These are phyloP conservation scores for Saccharomyces paradoxus DNA, from an alignment of 805 yeast species.

Conservation along the genomic window DNA sequence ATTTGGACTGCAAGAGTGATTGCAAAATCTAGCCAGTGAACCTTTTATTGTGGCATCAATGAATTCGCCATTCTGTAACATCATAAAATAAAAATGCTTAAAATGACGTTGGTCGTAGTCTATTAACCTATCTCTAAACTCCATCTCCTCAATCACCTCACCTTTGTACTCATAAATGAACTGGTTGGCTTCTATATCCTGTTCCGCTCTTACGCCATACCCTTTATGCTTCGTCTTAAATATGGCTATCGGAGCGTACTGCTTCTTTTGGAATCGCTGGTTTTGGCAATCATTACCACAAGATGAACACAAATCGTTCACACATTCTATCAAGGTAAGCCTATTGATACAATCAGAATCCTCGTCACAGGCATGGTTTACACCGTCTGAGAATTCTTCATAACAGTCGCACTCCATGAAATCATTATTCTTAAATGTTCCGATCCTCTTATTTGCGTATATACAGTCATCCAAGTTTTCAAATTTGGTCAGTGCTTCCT, in stretches of 20 bases:
- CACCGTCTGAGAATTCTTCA: slow-evolving; percentile 38
- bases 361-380: slow-evolving; percentile 69
- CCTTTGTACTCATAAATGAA: slow-evolving; percentile 91
- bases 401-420: slow-evolving; percentile 86
- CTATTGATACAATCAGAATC: slow-evolving; percentile 87
- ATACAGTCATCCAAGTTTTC: slow-evolving; percentile 47
- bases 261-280: slow-evolving; percentile 74
- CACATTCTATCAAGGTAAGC: slow-evolving; percentile 86
- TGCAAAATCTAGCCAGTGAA: slow-evolving; percentile 81
- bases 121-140: slow-evolving; percentile 67
- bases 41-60: slow-evolving; percentile 93
- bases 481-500: slow-evolving; percentile 60
- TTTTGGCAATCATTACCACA: slow-evolving; percentile 81
- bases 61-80: slow-evolving; percentile 86
- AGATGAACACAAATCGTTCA: slow-evolving; percentile 47
- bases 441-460: slow-evolving; percentile 54
- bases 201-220: slow-evolving; percentile 74
- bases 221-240: slow-evolving; percentile 80
- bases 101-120: slow-evolving; percentile 61
- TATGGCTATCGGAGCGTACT: slow-evolving; percentile 73
- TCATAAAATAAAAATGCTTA: slow-evolving; percentile 90
- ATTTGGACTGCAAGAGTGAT: slow-evolving; percentile 93
- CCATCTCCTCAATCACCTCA: slow-evolving; percentile 76
- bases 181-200: slow-evolving; percentile 47
- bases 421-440: slow-evolving; percentile 61